Base-by-base conservation (phyloP, 768 basidiomycete species). In the Nidularia pulvinata region DNA sequence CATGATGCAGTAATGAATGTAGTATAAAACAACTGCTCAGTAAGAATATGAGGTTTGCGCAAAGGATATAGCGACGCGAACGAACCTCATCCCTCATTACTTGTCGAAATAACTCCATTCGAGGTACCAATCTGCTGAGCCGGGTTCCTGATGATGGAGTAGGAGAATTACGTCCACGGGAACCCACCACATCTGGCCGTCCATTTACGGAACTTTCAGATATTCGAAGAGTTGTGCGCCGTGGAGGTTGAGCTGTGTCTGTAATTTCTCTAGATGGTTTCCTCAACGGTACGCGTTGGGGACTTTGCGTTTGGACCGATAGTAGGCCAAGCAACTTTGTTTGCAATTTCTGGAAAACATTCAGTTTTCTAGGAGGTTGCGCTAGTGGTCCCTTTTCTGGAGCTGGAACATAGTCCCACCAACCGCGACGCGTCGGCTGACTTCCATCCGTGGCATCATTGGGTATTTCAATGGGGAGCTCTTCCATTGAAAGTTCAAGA, bases 21-120 rank as follows among this genome's bases (percentile, higher is more conserved):
- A 2, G 82, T 82, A 57, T 85, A 84, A 37, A 76, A 71, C 9
- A 85, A 60, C 84, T 86, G 46, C 14, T 53, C 44, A 22, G 33
- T 33, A 33, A 49, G 34, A 48, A 19, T 46, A 37, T 53, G 42
- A 58, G 42, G 6, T 46, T 7, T 47, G 10, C 13, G 14, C 33
- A 22, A 37, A 32, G 14, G 49, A 33, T 36, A 16, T 19, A 45
- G 22, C 14, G 34, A 51, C 34, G 43, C 34, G 14, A 22, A 61
- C 73, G n/a, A 59, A 85, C 85, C 76, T 88, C 86, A 62, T 88
- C 80, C 57, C 75, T 79, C 69, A 88, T 77, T 33, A 83, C 83
- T 60, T 76, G 64, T 32, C 73, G 77, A 54, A 87, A 81, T 30
- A 82, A 67, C 52, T 74, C 75, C 72, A 84, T 78, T 10, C 76